These are phyloP conservation scores for Cryphonectria parasitica DNA, from an alignment of 2,329 filamentous ascomycete genomes.

Conservation along the genomic window DNA sequence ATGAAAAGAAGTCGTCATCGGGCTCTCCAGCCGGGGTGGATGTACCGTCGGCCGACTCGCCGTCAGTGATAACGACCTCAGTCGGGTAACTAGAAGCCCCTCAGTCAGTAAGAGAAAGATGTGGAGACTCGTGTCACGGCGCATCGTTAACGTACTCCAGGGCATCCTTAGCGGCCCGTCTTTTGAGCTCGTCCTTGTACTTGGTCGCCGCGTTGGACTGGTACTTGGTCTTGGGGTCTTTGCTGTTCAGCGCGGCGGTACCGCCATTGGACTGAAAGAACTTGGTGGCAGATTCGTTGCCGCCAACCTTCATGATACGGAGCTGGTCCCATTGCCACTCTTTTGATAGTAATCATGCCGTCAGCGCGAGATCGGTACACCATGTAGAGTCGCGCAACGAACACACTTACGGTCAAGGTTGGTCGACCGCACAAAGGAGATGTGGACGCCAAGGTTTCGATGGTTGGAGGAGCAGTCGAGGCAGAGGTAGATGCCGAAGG, in stretches of 20 bases:
- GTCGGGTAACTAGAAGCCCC: constrained; percentile 68
- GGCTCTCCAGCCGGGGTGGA: constrained; percentile 80
- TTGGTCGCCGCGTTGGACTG: constrained; percentile 90
- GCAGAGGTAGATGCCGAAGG: constrained; percentile 96
- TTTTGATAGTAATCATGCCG: constrained; percentile 39
- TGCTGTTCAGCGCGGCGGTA: constrained; percentile 90
- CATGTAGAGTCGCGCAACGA: constrained; percentile 6
- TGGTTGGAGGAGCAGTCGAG: constrained; percentile 98
- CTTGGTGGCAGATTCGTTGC: constrained; percentile 96
- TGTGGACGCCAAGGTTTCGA: constrained; percentile 96
- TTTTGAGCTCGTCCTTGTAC: constrained; percentile 96
- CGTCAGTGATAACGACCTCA: constrained; percentile 84
- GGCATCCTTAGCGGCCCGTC: constrained; percentile 79
- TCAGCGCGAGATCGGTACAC: constrained; percentile 16
- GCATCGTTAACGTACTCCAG: constrained; percentile 67
- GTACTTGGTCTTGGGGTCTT: constrained; percentile 97
- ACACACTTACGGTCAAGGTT: constrained; percentile 88
- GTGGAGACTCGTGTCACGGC: constrained; percentile 1
- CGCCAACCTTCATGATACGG: constrained; percentile 95
- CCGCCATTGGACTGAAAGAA: constrained; percentile 98
- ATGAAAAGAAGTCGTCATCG: constrained; percentile 96
- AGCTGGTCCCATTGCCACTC: constrained; percentile 99
- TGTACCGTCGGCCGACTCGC: constrained; percentile 65
- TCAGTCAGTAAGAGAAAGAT: constrained; percentile 30
- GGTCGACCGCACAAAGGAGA: constrained; percentile 97